phyloP scores from a whole-genome alignment of 306 rosid species.

The Benincasa hispida region DNA sequence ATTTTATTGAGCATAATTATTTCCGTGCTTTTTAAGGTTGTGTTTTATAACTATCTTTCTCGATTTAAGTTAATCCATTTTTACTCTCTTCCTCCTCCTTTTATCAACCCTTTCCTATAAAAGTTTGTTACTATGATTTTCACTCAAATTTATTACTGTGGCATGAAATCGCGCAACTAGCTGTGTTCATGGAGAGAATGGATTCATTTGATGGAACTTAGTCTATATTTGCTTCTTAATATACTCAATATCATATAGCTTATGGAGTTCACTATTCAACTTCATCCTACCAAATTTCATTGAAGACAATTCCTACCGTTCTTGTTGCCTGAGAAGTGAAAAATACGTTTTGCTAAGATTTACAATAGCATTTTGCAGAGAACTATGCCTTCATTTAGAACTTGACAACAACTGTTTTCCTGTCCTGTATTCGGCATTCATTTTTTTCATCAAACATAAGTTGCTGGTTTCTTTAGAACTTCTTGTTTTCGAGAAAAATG shows the following conservation, averaged over 20 bases:
- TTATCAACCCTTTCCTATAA: not conserved
- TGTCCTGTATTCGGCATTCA: not conserved
- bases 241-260: not conserved
- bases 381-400: not conserved
- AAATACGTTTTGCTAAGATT: not conserved
- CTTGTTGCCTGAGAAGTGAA: not conserved
- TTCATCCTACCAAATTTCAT: no score
- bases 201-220: not conserved
- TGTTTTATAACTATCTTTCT: not conserved
- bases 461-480: not conserved
- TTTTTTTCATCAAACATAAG: not conserved
- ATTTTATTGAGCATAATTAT: not conserved
- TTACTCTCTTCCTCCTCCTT: not conserved
- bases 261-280: not conserved
- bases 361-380: not conserved
- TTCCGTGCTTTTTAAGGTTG: not conserved
- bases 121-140: not conserved
- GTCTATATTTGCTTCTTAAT: not conserved
- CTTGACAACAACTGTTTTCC: not conserved
- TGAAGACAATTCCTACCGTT: not conserved
- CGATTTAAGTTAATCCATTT: not conserved
- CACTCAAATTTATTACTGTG: no score
- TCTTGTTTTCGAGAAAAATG: not conserved
- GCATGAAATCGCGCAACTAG: not conserved
- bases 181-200: not conserved